Evolutionary conservation across 495 filamentous ascomycete genomes (phyloP).

Genomic region (Aspergillus saccharolyticus): DNA sequence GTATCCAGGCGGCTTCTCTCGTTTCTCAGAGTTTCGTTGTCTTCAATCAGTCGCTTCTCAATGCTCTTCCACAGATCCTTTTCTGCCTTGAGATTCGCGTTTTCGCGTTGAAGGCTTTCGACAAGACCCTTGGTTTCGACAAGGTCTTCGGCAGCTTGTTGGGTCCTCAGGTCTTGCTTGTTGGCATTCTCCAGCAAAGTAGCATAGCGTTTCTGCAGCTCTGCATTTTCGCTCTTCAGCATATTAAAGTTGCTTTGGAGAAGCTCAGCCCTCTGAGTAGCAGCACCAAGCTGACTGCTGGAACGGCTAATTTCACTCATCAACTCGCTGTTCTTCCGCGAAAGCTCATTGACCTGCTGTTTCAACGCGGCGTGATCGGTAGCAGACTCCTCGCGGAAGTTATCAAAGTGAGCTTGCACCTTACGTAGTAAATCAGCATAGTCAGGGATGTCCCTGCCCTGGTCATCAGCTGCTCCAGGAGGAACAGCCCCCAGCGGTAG

Average conservation of each 20-base stretch:
- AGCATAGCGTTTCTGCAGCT: slow-evolving; percentile 76
- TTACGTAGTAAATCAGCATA: slow-evolving; percentile 71
- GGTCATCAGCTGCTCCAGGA: slow-evolving; percentile 37
- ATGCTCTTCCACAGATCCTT: slow-evolving; percentile 88
- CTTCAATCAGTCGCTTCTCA: slow-evolving; percentile 77
- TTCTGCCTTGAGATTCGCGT: slow-evolving; percentile 87
- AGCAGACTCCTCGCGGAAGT: slow-evolving; percentile 76
- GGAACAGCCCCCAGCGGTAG: slow-evolving; percentile 43
- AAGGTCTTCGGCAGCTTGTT: slow-evolving; percentile 89
- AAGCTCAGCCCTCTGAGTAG: slow-evolving; percentile 79
- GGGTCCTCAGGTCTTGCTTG: slow-evolving; percentile 82
- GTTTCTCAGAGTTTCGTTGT: slow-evolving; percentile 77
- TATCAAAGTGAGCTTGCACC: slow-evolving; percentile 83
- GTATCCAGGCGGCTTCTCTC: slow-evolving; percentile 77
- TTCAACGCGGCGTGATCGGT: slow-evolving; percentile 75
- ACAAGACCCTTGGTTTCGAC: slow-evolving; percentile 75
- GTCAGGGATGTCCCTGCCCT: slow-evolving; percentile 48
- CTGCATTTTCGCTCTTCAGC: slow-evolving; percentile 74
- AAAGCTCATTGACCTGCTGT: slow-evolving; percentile 78
- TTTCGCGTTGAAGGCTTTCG: slow-evolving; percentile 87
- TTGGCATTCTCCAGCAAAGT: slow-evolving; percentile 72
- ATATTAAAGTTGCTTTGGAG: slow-evolving; percentile 82
- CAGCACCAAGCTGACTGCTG: slow-evolving; percentile 76
- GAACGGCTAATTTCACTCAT: slow-evolving; percentile 71
- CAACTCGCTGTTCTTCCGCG: slow-evolving; percentile 72